Base-by-base conservation (phyloP, 805 yeast species). In the Sugiyamaella marilandica region DNA sequence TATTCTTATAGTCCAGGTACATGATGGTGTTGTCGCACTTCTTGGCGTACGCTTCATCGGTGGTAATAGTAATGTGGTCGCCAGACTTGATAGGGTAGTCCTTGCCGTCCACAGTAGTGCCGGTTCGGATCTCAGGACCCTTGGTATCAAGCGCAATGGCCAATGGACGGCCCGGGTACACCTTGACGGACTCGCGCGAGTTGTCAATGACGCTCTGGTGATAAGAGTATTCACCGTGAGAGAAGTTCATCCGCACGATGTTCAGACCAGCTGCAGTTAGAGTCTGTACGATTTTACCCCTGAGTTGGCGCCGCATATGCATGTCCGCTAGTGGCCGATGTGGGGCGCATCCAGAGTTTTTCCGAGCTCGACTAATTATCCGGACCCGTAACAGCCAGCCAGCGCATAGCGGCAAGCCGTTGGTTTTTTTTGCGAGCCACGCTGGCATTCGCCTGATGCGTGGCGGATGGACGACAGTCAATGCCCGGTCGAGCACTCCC, bases 111-210 rank as follows among this genome's bases (percentile, higher is more conserved):
- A 74, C 71, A 65, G 99, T 94, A 73, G 90, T 83, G 74, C 99
- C 99, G 55, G 99, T 92, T 83, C 99, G 88, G 78, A 94, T 94
- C 78, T 94, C 99, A 59, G 99, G 99, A 65, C 99, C 99, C 82
- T 94, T 94, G 73, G 98, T 94, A 74, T 94, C 99, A 66, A 94
- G 83, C 61, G 99, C 99, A 74, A 94, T 91, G 58, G 97, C 98
- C 67, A 94, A 80, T 52, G 98, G 99, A 78, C 98, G 88, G 69
- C 98, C 97, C 62, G 87, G 82, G 74, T 85, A 90, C 53, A 85
- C 72, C 73, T 83, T 84, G 75, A 87, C 97, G 60, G 97, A 90
- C 74, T 89, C 84, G 76, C 95, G 86, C 65, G 97, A 89, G 70
- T 94, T 92, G 81, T 92, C 97, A 72, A 94, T 78, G 66, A 94